Evolutionary conservation across 1,284 basidiomycete genomes (phyloP), one percentile per base, ranked within the genome.

Genomic region (Fomitopsis palustris): DNA sequence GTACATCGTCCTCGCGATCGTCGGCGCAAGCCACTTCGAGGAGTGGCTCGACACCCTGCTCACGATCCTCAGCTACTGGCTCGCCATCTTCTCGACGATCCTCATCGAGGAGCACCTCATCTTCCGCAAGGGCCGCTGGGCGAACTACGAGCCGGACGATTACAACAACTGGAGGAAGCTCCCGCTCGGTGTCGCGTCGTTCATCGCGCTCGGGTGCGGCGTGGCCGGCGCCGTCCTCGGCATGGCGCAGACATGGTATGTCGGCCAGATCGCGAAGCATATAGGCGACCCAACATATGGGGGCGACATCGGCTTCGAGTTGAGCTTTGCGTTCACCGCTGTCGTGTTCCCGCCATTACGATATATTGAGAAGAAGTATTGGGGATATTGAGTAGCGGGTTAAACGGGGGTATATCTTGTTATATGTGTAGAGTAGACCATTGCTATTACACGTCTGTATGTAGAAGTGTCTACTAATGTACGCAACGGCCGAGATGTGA

Each of bases 1-100:
- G 25, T 74, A 76, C 69, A 65, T 75, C 45, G 62, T 68, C 16
- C 69, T 76, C 43, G 71, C 74, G n/a, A 71, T 73, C 56, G 70
- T 70, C 29, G 75, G 75, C 37, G 73, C 72, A 38, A 63, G 63
- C 61, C 65, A 68, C 61, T 76, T 76, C 67, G 69, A 75, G 57
- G 54, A 61, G 17, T 69, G 68, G 58, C 71, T 77, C 52, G 70
- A 74, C 62, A 70, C 66, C 23, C 66, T 74, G 23, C 66, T 74
- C 49, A 65, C 71, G 21, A 60, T 71, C 49, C 64, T 72, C 25
- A 62, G 61, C 42, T 73, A 75, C 63, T 74, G 72, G 73, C 69
- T 74, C 61, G 70, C 69, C 21, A 72, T 75, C 59, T 76, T 71
- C 66, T 61, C 62, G 17, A 63, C 62, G 16, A 70, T 76, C 47